phyloP scores from a whole-genome alignment of 2,329 filamentous ascomycete genomes.

The Cladophialophora immunda region DNA sequence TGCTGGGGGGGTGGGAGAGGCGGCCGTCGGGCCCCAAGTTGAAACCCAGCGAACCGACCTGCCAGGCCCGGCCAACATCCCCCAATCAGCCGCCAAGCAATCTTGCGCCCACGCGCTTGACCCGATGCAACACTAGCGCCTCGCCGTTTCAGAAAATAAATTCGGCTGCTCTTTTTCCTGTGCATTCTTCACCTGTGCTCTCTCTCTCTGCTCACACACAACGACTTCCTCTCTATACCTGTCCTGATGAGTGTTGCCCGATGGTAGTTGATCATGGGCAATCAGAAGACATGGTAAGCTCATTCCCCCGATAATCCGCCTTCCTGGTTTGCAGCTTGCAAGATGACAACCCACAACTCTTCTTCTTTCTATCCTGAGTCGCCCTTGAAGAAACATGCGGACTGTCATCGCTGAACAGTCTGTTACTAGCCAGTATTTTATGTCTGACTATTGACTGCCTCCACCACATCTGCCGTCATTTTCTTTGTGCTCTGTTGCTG shows the following conservation, averaged over 20 bases:
- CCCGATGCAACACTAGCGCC: constrained; percentile 11
- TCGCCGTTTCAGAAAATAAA: constrained; percentile 13
- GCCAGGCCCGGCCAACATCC: background rate
- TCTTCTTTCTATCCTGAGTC: constrained; percentile 74
- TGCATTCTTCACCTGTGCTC: background rate
- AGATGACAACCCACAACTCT: constrained; percentile 64
- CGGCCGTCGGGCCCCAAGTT: constrained; percentile 6
- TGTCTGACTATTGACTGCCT: constrained; percentile 63
- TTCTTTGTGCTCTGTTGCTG: background rate
- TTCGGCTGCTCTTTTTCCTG: background rate
- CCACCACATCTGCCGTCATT: background rate
- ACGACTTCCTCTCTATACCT: background rate
- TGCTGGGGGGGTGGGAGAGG: constrained; percentile 11
- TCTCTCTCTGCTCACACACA: background rate
- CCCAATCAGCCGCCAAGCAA: constrained; percentile 12
- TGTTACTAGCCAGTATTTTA: constrained; percentile 77
- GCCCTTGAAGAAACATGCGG: constrained; percentile 72
- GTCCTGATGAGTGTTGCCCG: background rate
- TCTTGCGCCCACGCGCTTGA: background rate
- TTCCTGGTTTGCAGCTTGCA: constrained; percentile 42
- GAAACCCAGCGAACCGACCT: constrained; percentile 9
- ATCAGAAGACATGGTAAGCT: constrained; percentile 15
- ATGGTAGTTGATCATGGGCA: background rate
- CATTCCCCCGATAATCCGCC: background rate
- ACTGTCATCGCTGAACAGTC: constrained; percentile 68